Base-by-base conservation (phyloP, 208 protist species). In the Zelonia costaricensis region DNA sequence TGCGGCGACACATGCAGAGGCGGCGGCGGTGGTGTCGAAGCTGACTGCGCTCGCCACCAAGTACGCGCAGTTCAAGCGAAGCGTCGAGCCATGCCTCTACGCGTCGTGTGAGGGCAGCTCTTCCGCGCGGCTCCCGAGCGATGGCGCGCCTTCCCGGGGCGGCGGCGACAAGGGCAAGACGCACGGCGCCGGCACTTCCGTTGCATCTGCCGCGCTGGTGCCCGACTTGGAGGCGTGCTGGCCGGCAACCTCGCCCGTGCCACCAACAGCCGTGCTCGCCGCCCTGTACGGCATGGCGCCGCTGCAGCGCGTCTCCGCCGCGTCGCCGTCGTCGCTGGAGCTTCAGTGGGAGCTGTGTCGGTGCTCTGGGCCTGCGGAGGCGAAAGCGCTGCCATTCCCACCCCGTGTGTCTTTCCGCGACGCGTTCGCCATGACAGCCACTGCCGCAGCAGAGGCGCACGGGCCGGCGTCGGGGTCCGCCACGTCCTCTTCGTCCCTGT, bases 251-350 rank as follows among this genome's bases (percentile, higher is more conserved):
- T 63, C 81, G 18, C 85, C 81, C 23, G 8, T 85, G 13, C 72
- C 79, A 23, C 81, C 85, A 25, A 84, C 81, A 12, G 78, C 79
- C 22, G 81, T 79, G 23, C 18, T 88, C 6, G 69, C 85, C n/a
- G 74, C 79, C 35, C 58, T 80, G 43, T 81, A 81, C 48, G 62
- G 80, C 6, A 39, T 82, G 18, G 59, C 76, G 2, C 69, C 69
- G 2, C 43, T 90, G 16, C 60, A 76, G 27, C 39, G 39, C 1
- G 51, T 47, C 7, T 62, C 49, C 28, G 31, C 3, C 31, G 23
- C 49, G 40, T 55, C 49, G 31, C 20, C 33, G 49, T 25, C 49
- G 20, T 55, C 31, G 6, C 28, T 57, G 6, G 33, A 57, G 52
- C 52, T 57, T 22, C 52, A 44, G 18, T 57, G 52, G 52, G 22